Percentiles rank a stretch among this genome's conserved stretches.
Evolutionary conservation across 768 basidiomycete genomes (phyloP).

Genomic region (Goffeauzyma gilvescens): DNA sequence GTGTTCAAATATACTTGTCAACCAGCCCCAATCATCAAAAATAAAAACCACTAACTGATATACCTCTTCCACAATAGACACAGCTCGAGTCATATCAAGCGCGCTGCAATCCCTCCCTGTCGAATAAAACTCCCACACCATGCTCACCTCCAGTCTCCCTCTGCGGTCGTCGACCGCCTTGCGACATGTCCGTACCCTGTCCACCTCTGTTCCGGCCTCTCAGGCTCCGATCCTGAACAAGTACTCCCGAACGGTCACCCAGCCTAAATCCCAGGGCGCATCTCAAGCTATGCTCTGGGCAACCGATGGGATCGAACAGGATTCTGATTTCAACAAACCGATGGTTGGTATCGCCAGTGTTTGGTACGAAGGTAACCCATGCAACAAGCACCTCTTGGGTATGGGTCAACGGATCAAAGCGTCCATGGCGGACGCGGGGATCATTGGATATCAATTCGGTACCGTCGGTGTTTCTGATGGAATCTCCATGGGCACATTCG

Average conservation of each 20-base stretch:
- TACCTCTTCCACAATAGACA: no score
- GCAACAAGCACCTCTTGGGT: conserved; percentile 79
- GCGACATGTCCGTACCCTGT: no score
- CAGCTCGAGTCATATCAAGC: no score
- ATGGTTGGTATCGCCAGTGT: conserved; percentile 97
- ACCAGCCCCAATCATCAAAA: no score
- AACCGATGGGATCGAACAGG: conserved; percentile 68
- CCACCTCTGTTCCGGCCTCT: no score
- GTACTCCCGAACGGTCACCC: conserved; percentile 65
- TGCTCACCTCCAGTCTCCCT: no score
- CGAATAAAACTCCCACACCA: no score
- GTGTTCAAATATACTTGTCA: no score
- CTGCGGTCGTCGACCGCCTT: no score
- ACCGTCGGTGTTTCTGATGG: conserved; percentile 95
- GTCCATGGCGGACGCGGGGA: conserved; percentile 46
- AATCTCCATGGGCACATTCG: conserved; percentile 90
- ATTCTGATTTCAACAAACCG: conserved; percentile 77
- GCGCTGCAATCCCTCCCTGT: no score
- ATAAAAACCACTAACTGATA: no score
- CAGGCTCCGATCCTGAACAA: conserved; percentile 41
- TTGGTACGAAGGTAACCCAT: conserved; percentile 99
- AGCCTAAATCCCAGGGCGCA: conserved; percentile 84
- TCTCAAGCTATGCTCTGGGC: conserved; percentile 99
- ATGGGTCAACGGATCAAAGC: conserved; percentile 73
- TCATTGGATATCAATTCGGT: conserved; percentile 95